These are phyloP conservation scores for Breviolum minutum DNA, from an alignment of 73 alveolate genomes.

Conservation along the genomic window DNA sequence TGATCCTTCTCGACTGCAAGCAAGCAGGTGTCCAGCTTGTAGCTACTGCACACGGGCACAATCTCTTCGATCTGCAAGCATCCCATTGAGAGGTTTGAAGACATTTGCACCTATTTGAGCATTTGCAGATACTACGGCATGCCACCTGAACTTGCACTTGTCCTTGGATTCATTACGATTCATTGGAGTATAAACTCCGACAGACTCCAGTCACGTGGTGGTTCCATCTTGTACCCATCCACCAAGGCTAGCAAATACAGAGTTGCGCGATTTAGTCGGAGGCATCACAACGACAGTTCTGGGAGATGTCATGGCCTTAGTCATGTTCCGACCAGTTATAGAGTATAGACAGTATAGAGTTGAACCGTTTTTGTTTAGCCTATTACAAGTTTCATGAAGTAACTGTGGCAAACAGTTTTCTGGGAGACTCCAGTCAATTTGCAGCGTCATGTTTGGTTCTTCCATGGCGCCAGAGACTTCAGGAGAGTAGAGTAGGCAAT, in stretches of 20 bases:
- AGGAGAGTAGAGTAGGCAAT: not conserved
- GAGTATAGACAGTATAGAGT: no score
- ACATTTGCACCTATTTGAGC: not conserved
- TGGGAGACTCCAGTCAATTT: no score
- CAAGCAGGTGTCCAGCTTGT: slow-evolving; percentile 55
- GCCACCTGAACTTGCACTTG: no score
- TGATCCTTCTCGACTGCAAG: not conserved
- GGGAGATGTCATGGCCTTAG: slow-evolving; percentile 9
- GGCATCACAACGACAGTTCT: not conserved
- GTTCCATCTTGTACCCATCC: no score
- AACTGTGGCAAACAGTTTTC: no score
- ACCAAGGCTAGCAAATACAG: slow-evolving; percentile 34
- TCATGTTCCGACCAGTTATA: not conserved
- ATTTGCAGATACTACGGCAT: no score
- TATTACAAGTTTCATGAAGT: no score
- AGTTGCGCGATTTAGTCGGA: slow-evolving; percentile 38
- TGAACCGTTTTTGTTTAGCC: no score
- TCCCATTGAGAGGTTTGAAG: not conserved
- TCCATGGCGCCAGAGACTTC: not conserved
- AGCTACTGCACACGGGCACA: slow-evolving; percentile 76
- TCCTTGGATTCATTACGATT: no score
- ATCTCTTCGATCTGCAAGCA: slow-evolving; percentile 6
- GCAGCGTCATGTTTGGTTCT: not conserved
- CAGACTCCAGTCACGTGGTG: no score
- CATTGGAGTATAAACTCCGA: no score